Evolutionary conservation across 257 asterid species (phyloP).

Genomic region (Sherardia arvensis): DNA sequence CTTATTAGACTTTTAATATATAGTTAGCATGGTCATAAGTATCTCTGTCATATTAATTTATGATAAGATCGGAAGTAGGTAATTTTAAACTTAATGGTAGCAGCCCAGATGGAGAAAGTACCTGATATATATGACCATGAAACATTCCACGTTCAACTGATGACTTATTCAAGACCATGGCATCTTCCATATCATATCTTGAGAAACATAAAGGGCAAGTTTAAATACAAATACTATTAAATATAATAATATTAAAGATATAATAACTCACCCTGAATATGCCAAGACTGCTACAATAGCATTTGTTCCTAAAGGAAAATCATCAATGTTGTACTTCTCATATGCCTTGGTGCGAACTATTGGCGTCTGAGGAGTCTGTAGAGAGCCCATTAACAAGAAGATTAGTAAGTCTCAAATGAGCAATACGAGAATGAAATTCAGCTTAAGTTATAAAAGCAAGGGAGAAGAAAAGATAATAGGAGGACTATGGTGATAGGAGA

Average conservation of each 20-base stretch:
- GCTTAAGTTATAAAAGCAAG: not conserved
- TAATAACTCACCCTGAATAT: slow-evolving; percentile 72
- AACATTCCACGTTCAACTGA: slow-evolving; percentile 96
- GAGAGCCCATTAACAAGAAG: slow-evolving; percentile 4
- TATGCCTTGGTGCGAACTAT: slow-evolving; percentile 89
- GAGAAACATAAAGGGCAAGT: slow-evolving; percentile 17
- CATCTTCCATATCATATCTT: slow-evolving; percentile 99
- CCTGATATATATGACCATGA: slow-evolving; percentile 96
- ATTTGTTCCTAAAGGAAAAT: slow-evolving; percentile 84
- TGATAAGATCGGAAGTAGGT: too few relatives aligned
- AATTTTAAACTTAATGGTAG: too few relatives aligned
- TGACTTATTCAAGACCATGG: slow-evolving; percentile 91
- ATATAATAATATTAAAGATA: not conserved
- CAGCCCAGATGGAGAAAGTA: slow-evolving; percentile 7
- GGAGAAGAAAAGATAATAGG: not conserved
- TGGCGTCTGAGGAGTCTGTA: slow-evolving; percentile 97
- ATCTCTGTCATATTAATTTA: too few relatives aligned
- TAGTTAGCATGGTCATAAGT: not conserved
- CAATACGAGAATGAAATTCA: slow-evolving; percentile 5
- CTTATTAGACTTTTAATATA: not conserved
- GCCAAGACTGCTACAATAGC: slow-evolving; percentile 97
- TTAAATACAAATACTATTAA: slow-evolving; percentile 13
- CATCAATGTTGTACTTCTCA: slow-evolving; percentile 77
- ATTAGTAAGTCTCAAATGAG: slow-evolving; percentile 5
- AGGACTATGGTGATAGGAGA: not conserved